phyloP scores from a whole-genome alignment of 495 filamentous ascomycete species.

The Entonaema liquescens region DNA sequence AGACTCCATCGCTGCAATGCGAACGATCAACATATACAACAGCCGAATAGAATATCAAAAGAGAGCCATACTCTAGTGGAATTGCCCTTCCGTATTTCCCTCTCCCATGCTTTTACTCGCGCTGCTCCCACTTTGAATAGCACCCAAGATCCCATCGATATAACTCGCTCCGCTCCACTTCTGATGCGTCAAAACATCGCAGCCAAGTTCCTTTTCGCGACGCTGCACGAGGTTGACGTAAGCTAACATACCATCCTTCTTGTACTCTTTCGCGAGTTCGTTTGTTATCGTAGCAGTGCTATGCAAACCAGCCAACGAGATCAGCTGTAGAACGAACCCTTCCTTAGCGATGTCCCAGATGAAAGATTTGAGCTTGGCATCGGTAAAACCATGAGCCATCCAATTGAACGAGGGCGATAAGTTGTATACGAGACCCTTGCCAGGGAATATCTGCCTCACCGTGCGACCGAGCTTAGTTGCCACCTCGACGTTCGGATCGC shows the following conservation, averaged over 20 bases:
- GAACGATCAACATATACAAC: neutral
- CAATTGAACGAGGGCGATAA: constrained; percentile 97
- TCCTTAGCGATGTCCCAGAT: constrained; percentile 95
- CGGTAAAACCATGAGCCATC: constrained; percentile 91
- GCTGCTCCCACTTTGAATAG: constrained; percentile 90
- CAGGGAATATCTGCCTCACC: constrained; percentile 70
- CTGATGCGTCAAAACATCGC: constrained; percentile 96
- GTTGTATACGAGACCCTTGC: constrained; percentile 96
- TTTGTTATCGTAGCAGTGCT: constrained; percentile 86
- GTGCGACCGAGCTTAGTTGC: constrained; percentile 76
- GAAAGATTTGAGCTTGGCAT: constrained; percentile 80
- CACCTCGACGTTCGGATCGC: constrained; percentile 81
- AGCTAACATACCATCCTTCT: constrained; percentile 90
- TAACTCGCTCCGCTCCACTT: constrained; percentile 96
- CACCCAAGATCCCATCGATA: constrained; percentile 91
- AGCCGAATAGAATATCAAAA: neutral
- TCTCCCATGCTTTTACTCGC: constrained; percentile 84
- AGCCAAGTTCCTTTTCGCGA: constrained; percentile 89
- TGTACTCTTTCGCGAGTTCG: constrained; percentile 84
- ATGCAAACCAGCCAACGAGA: constrained; percentile 91
- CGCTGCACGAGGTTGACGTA: constrained; percentile 91
- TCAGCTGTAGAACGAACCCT: constrained; percentile 92
- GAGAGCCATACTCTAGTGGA: constrained; percentile 46
- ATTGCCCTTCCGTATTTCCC: constrained; percentile 77
- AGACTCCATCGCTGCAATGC: constrained; percentile 29